A percentile compares a stretch with the other conserved stretches of the same genome.
Conservation (phyloP, 352 stramenopile genomes). For the Pythium aphanidermatum region DNA sequence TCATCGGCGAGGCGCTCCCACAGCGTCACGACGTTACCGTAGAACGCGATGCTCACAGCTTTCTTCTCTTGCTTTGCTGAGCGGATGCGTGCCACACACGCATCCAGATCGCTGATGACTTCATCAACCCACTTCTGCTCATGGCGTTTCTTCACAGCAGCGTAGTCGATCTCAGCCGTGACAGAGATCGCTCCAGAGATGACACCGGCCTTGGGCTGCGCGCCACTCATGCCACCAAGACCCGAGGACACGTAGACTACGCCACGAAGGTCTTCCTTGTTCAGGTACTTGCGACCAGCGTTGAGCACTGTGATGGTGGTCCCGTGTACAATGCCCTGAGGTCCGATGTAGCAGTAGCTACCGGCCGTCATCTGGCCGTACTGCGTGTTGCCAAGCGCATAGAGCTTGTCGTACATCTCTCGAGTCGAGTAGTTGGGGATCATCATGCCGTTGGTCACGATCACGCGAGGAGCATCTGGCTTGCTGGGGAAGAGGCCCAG, state of each 20-base stretch:
- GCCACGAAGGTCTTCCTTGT: constrained; percentile 55
- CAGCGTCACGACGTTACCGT: constrained; percentile 84
- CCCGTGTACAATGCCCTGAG: constrained; percentile 87
- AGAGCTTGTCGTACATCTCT: constrained; percentile 85
- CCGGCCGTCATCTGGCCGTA: constrained; percentile 90
- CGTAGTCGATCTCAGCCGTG: constrained; percentile 75
- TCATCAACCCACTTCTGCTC: constrained; percentile 86
- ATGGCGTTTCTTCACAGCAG: constrained; percentile 79
- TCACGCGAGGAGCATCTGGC: constrained; percentile 67
- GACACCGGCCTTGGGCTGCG: constrained; percentile 79
- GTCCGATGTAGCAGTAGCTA: constrained; percentile 90
- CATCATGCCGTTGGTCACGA: constrained; percentile 88
- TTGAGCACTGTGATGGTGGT: constrained; percentile 90
- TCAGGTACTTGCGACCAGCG: constrained; percentile 83
- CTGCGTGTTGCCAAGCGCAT: constrained; percentile 81
- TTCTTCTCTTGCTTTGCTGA: constrained; percentile 50
- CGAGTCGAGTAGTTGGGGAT: constrained; percentile 87
- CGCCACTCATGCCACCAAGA: constrained; percentile 83
- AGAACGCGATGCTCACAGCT: constrained; percentile 74
- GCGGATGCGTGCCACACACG: constrained; percentile 57
- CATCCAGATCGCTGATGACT: constrained; percentile 59
- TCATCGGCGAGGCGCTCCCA: constrained; percentile 82
- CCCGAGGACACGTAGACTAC: constrained; percentile 85
- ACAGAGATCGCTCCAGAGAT: constrained; percentile 85
- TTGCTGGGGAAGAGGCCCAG: constrained; percentile 81